Conservation (phyloP, 441 rosid genomes). For the Bruguiera hainesii region DNA sequence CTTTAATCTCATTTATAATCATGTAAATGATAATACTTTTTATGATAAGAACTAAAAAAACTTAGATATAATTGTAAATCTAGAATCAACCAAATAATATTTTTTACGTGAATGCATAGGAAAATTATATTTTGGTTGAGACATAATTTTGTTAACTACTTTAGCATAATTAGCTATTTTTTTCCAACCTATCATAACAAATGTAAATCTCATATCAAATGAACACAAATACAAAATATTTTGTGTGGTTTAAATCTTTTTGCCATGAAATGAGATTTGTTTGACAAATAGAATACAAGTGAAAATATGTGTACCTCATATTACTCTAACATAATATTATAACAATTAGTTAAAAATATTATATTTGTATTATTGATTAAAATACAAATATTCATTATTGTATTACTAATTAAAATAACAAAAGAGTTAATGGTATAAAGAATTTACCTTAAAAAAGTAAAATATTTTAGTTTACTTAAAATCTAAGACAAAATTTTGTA, state of each 20-base stretch:
- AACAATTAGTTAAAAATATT: too few relatives aligned
- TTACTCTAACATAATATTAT: not conserved
- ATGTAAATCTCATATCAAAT: conserved; percentile 9
- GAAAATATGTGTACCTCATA: not conserved
- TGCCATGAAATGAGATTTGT: not conserved
- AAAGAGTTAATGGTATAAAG: too few relatives aligned
- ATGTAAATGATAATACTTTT: not conserved
- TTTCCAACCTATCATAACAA: conserved; percentile 1
- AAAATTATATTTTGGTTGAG: not conserved
- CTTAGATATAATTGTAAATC: not conserved
- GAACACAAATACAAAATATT: not conserved
- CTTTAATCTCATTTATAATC: not conserved
- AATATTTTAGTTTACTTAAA: too few relatives aligned
- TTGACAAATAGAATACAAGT: not conserved
- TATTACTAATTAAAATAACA: too few relatives aligned
- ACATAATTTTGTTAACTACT: not conserved
- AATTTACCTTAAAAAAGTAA: too few relatives aligned
- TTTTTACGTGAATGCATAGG: not conserved
- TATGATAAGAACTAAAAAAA: not conserved
- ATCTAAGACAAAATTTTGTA: too few relatives aligned
- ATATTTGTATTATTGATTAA: too few relatives aligned
- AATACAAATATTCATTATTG: too few relatives aligned
- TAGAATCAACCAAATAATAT: conserved; percentile 1
- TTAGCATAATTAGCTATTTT: not conserved
- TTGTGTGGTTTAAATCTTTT: not conserved